These are phyloP conservation scores for Pseudonitzschia pungens DNA, from an alignment of 108 stramenopile species.

Conservation along the genomic window DNA sequence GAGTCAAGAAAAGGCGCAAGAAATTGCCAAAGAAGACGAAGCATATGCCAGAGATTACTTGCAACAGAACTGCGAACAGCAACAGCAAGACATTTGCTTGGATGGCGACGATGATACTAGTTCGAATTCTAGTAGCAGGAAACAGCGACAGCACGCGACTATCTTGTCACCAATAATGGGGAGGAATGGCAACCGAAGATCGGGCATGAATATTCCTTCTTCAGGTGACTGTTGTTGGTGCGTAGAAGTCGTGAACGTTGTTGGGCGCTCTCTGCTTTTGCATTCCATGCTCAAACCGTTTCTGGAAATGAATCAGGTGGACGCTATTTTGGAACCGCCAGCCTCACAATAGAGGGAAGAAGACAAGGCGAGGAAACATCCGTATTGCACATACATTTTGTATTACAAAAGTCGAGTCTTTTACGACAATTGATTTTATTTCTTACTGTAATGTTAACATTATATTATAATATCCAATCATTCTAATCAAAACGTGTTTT, in stretches of 20 bases:
- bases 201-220: not conserved
- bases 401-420: no score
- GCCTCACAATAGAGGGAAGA: no score
- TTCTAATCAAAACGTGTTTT: no score
- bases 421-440: no score
- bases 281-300: not conserved
- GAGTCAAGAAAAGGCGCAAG: conserved; percentile 1
- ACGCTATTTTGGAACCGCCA: not conserved
- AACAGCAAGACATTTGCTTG: not conserved
- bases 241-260: not conserved
- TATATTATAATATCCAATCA: no score
- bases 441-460: no score
- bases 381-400: no score
- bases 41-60: not conserved
- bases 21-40: conserved; percentile 6
- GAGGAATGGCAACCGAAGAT: not conserved
- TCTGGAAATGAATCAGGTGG: not conserved
- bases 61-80: not conserved
- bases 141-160: not conserved
- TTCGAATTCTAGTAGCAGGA: not conserved
- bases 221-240: not conserved
- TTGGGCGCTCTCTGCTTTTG: not conserved
- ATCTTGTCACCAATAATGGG: conserved; percentile 3
- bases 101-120: no score
- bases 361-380: no score